Evolutionary conservation across 495 filamentous ascomycete species (phyloP), one percentile per base, ranked within the genome.

Genomic region (Durotheca rogersii): DNA sequence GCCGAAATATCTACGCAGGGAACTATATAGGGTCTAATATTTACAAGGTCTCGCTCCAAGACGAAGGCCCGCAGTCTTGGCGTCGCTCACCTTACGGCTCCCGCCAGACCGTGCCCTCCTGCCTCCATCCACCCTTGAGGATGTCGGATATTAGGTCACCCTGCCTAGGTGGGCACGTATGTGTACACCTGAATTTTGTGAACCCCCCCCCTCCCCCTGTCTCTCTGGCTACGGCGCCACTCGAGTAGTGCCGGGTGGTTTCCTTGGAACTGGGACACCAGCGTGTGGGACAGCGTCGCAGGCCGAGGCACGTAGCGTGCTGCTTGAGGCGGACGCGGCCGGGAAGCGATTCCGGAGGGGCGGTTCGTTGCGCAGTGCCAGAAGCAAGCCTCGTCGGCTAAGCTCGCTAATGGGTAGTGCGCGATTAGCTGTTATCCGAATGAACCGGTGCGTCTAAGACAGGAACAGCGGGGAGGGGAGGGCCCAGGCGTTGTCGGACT

Each of bases 311-410:
- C 12, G 27, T 23, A 10, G n/a, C n/a, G n/a, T n/a, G n/a, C n/a
- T n/a, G n/a, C n/a, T n/a, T 15, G n/a, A 30, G 15, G 14, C 32
- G 23, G 41, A 25, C 33, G 42, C 38, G 17, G 51, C 51, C 43
- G 51, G 51, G 51, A 44, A 49, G 51, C 25, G n/a, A 44, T 55
- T 47, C 51, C 51, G 51, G 36, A 1, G 21, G 29, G 44, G 44
- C 23, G 50, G 16, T 33, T 14, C 19, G 31, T n/a, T n/a, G n/a
- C n/a, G n/a, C n/a, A n/a, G n/a, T n/a, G n/a, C n/a, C n/a, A n/a
- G n/a, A n/a, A n/a, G n/a, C n/a, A n/a, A n/a, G n/a, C n/a, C n/a
- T n/a, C n/a, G n/a, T n/a, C n/a, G n/a, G n/a, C n/a, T n/a, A n/a
- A n/a, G n/a, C n/a, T n/a, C n/a, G n/a, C n/a, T n/a, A n/a, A n/a